Conservation (phyloP, 2,329 filamentous ascomycete genomes). For the Sclerotinia spermophila region DNA sequence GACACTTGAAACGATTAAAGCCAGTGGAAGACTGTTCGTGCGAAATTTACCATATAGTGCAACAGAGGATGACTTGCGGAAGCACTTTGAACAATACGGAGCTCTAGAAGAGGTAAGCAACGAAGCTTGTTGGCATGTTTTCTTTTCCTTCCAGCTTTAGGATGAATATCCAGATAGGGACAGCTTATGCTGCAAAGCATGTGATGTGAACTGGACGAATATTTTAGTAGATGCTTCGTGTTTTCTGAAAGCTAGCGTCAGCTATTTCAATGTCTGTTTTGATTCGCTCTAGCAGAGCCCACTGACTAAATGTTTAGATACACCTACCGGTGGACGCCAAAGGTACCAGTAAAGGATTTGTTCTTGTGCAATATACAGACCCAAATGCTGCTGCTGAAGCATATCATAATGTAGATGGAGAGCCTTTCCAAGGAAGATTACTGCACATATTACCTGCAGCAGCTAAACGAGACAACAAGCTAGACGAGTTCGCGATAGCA, state of each 20-base stretch:
- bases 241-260: slow-evolving; percentile 55
- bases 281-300: slow-evolving; percentile 4
- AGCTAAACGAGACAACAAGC: slow-evolving; percentile 72
- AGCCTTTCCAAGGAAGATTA: slow-evolving; percentile 87
- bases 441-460: slow-evolving; percentile 85
- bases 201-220: slow-evolving; percentile 91
- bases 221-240: slow-evolving; percentile 99
- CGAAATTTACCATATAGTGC: slow-evolving; percentile 82
- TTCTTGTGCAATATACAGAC: slow-evolving; percentile 75
- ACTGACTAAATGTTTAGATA: slow-evolving; percentile 59
- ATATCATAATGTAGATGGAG: slow-evolving; percentile 75
- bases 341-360: slow-evolving; percentile 82
- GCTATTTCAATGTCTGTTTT: slow-evolving; percentile 23
- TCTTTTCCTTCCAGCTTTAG: slow-evolving; percentile 45
- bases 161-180: slow-evolving; percentile 99
- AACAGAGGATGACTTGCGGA: slow-evolving; percentile 71
- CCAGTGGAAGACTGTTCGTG: slow-evolving; percentile 78
- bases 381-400: slow-evolving; percentile 72
- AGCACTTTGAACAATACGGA: slow-evolving; percentile 70
- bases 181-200: slow-evolving; percentile 88
- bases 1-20: slow-evolving; percentile 58
- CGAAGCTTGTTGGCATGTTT: slow-evolving; percentile 27
- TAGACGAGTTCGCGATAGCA: slow-evolving; percentile 86
- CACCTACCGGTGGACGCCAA: slow-evolving; percentile 75
- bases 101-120: slow-evolving; percentile 78